A percentile compares a stretch with the other conserved stretches of the same genome.
phyloP scores from a whole-genome alignment of 768 basidiomycete genomes.

The Suillus luteus region DNA sequence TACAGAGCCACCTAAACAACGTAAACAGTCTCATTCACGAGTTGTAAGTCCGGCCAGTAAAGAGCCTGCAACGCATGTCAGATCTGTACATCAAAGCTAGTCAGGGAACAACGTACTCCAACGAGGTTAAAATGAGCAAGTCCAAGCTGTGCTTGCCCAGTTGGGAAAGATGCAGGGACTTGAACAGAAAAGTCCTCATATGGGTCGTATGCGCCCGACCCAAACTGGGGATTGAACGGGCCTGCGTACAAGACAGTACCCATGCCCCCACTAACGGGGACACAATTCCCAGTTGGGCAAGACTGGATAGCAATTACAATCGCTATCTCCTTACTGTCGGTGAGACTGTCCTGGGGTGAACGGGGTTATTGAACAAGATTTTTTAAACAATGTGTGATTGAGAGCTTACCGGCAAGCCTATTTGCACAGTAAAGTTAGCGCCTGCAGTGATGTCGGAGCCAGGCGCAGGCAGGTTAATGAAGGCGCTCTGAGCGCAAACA shows the following conservation, averaged over 20 bases:
- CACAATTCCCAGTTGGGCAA: slow-evolving; percentile 31
- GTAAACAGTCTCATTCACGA: slow-evolving; percentile 2
- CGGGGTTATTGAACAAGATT: neutral
- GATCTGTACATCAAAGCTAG: neutral
- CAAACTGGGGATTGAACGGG: slow-evolving; percentile 38
- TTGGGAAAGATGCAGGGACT: slow-evolving; percentile 31
- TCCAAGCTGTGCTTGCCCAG: slow-evolving; percentile 35
- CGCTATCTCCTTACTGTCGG: slow-evolving; percentile 38
- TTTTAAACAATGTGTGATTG: neutral
- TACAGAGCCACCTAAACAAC: neutral
- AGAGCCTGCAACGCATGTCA: neutral
- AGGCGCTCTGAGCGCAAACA: slow-evolving; percentile 5
- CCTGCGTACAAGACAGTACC: slow-evolving; percentile 45
- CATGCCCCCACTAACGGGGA: slow-evolving; percentile 29
- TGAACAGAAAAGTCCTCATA: slow-evolving; percentile 43
- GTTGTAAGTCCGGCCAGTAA: neutral
- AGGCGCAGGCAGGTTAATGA: slow-evolving; percentile 9
- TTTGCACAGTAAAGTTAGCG: slow-evolving; percentile 39
- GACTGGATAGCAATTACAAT: slow-evolving; percentile 41
- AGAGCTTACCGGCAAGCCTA: slow-evolving; percentile 43
- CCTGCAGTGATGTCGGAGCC: slow-evolving; percentile 41
- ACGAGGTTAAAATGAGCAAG: slow-evolving; percentile 36
- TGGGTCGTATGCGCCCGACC: slow-evolving; percentile 28
- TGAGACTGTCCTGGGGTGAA: slow-evolving; percentile 32
- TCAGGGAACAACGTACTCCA: slow-evolving; percentile 31